Conservation (phyloP, 2,329 filamentous ascomycete species). For the Allantophomopsis cytisporea region DNA sequence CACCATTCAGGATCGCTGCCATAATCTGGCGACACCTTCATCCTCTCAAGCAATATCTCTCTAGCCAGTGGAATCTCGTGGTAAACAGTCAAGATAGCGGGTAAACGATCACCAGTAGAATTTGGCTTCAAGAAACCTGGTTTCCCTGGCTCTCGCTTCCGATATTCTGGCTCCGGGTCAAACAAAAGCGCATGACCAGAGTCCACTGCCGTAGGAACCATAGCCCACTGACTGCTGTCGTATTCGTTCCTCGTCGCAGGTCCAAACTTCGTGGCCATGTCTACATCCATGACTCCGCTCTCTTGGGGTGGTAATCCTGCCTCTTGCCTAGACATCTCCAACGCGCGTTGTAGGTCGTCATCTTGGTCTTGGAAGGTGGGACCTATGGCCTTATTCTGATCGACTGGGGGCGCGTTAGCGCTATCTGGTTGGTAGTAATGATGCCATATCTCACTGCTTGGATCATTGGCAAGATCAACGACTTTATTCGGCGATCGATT, state of each 20-base stretch:
- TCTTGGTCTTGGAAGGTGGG: conserved; percentile 21
- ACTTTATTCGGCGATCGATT: conserved; percentile 38
- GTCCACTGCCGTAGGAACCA: conserved; percentile 30
- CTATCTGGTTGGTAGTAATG: conserved; percentile 13
- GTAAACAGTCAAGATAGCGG: conserved; percentile 41
- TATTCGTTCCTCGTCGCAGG: conserved; percentile 43
- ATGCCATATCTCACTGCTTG: conserved; percentile 13
- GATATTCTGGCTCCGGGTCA: conserved; percentile 22
- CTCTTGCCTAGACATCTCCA: conserved; percentile 39
- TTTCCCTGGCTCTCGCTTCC: conserved; percentile 26
- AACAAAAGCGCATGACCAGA: conserved; percentile 15
- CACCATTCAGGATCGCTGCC: conserved; percentile 47
- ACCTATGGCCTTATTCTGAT: conserved; percentile 22
- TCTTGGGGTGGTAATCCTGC: conserved; percentile 35
- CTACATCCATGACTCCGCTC: conserved; percentile 29
- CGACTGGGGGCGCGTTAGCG: conserved; percentile 16
- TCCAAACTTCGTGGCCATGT: conserved; percentile 36
- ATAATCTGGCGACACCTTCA: conserved; percentile 29
- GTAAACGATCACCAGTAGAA: conserved; percentile 23
- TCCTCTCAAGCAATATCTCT: conserved; percentile 36
- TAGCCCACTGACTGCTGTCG: conserved; percentile 40
- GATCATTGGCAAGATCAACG: conserved; percentile 11
- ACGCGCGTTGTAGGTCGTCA: conserved; percentile 38
- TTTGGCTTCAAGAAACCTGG: conserved; percentile 41
- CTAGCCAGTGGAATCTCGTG: conserved; percentile 44